Percentiles rank a stretch among this genome's conserved stretches.
Conservation (phyloP, 2,329 filamentous ascomycete genomes). For the Penicillium italicum region DNA sequence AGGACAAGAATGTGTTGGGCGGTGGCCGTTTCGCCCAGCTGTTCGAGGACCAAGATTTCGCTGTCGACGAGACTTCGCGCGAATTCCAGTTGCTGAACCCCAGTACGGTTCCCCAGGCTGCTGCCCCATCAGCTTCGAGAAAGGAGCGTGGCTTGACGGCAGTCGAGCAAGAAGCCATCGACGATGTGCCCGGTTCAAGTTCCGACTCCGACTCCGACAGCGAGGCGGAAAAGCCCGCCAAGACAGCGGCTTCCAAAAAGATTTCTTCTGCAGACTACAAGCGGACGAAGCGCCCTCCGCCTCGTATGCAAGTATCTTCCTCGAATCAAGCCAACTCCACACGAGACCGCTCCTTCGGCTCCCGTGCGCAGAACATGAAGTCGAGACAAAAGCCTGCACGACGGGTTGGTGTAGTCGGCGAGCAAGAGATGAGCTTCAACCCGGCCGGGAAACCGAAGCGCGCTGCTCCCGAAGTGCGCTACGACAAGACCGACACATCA, state of each 20-base stretch:
- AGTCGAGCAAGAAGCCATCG: constrained; percentile 59
- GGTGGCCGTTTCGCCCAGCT: constrained; percentile 84
- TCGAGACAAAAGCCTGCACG: constrained; percentile 34
- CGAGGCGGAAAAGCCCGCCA: constrained; percentile 29
- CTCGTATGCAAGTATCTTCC: constrained; percentile 57
- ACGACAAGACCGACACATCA: constrained; percentile 22
- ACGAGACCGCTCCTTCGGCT: constrained; percentile 56
- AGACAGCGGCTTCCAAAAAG: constrained; percentile 38
- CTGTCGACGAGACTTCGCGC: constrained; percentile 80
- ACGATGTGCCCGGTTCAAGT: constrained; percentile 47
- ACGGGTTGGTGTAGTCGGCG: constrained; percentile 41
- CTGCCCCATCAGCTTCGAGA: constrained; percentile 15
- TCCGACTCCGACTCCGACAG: constrained; percentile 35
- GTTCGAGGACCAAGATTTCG: constrained; percentile 91
- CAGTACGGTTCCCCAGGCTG: constrained; percentile 57
- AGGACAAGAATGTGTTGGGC: constrained; percentile 64
- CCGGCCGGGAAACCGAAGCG: constrained; percentile 47
- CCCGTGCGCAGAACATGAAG: constrained; percentile 49
- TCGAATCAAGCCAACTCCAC: constrained; percentile 45
- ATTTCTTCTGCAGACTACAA: constrained; percentile 57
- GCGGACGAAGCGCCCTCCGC: constrained; percentile 48
- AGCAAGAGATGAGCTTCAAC: constrained; percentile 59
- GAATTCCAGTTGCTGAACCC: constrained; percentile 90
- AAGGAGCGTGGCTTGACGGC: constrained; percentile 56
- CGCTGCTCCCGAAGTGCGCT: constrained; percentile 20